Evolutionary conservation across 2,329 filamentous ascomycete genomes (phyloP).

Genomic region (Alternaria hordeiaustralica): DNA sequence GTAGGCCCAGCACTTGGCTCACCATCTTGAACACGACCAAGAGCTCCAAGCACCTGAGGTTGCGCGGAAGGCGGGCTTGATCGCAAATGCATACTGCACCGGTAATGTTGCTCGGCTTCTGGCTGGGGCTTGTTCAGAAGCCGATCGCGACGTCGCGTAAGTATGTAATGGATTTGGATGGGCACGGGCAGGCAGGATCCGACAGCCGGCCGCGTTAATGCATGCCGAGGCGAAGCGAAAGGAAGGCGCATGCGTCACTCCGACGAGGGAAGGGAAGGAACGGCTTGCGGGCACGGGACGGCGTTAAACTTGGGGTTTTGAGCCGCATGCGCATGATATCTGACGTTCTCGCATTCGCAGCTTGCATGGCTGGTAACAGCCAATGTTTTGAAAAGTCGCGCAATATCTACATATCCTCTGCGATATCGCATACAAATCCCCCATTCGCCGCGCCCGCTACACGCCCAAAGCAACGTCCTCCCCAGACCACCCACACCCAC

Average conservation of each 20-base stretch:
- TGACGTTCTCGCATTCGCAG: too few relatives aligned
- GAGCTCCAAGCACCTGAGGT: neutral
- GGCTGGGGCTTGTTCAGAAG: neutral
- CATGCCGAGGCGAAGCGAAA: neutral
- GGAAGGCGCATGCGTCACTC: neutral
- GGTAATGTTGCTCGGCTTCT: neutral
- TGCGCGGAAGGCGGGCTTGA: neutral
- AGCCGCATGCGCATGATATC: neutral
- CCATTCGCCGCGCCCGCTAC: too few relatives aligned
- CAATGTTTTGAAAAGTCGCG: too few relatives aligned
- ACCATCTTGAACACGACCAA: neutral
- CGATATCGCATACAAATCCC: too few relatives aligned
- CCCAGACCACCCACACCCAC: neutral
- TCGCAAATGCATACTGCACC: neutral
- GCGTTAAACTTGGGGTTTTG: neutral
- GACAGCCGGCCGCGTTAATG: neutral
- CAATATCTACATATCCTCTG: too few relatives aligned
- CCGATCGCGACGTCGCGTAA: neutral
- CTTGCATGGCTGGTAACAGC: too few relatives aligned
- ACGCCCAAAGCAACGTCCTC: neutral
- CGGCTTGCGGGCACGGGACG: neutral
- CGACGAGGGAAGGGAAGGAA: neutral
- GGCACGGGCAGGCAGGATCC: neutral
- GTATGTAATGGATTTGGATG: neutral
- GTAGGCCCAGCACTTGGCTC: neutral